Evolutionary conservation across 164 flowering plant species (phyloP), one percentile per base, ranked within the genome.

Genomic region (Umbellularia californica): DNA sequence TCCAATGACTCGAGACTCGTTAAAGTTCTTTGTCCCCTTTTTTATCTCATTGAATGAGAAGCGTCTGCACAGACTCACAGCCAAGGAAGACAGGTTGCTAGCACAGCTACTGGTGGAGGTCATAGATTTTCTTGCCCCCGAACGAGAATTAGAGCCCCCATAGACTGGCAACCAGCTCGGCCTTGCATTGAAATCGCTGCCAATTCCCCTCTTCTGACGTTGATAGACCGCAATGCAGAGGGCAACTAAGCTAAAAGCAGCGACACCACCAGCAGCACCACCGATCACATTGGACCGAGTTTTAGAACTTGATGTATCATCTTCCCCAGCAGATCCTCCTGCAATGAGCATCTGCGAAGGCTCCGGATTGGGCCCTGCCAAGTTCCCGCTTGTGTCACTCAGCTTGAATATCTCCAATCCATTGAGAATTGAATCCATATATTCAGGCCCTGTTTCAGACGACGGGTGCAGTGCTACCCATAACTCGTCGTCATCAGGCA

Each of bases 331-430:
- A 3, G 72, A 50, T 50, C 82, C 79, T 1, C 77, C 79, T 70
- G 83, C 72, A 14, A 75, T 35, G 13, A 79, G 83, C 87, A 84
- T 72, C 0, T 72, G 68, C 1, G 89, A 84, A 0, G 86, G 87
- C 41, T 63, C 51, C 0, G 98, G 98, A 69, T 92, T 94, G 0
- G 90, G 88, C 0, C 95, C 97, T 5, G 98, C 93, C 70, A 94
- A 77, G 76, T 77, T 89, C 22, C 83, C 77, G 0, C 10, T 67
- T 1, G 79, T 13, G 68, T 84, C 87, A 47, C 76, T 86, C 22
- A 94, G 24, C 82, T 94, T 92, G 80, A 94, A 92, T 0, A 94
- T 79, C 83, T 94, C 98, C 58, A 92, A n/a, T 3, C 98, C 97
- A 73, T 92, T 94, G 7, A 94, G 84, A 1, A 86, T 52, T 9